Conservation (phyloP, 2,329 filamentous ascomycete species). For the Neoarthrinium moseri region DNA sequence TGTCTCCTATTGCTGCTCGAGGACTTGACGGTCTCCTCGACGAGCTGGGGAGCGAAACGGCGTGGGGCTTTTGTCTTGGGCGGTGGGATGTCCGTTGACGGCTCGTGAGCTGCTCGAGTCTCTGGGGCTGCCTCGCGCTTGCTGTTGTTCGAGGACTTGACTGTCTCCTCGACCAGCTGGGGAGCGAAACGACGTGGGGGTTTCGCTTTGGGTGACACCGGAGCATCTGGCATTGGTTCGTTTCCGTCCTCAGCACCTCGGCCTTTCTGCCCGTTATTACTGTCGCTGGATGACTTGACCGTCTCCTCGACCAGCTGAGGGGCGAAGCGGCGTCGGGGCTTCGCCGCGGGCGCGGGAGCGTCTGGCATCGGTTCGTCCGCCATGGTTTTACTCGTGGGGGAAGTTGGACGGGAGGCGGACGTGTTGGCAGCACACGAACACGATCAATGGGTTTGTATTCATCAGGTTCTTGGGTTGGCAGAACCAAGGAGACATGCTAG, state of each 20-base stretch:
- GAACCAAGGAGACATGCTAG: slow-evolving; percentile 2
- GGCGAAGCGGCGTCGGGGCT: slow-evolving; percentile 23
- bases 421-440: background rate
- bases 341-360: slow-evolving; percentile 10
- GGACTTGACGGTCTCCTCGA: slow-evolving; percentile 28
- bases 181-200: slow-evolving; percentile 30
- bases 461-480: background rate
- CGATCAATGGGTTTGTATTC: background rate
- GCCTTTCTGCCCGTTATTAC: background rate
- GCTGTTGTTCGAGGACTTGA: slow-evolving; percentile 21
- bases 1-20: slow-evolving; percentile 12
- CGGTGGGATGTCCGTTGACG: slow-evolving; percentile 10
- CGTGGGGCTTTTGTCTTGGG: slow-evolving; percentile 26
- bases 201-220: slow-evolving; percentile 20
- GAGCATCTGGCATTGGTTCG: background rate
- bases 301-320: slow-evolving; percentile 32
- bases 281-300: slow-evolving; percentile 21
- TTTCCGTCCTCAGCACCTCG: background rate
- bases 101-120: background rate
- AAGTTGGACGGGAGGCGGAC: background rate
- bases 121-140: background rate
- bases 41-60: slow-evolving; percentile 30
- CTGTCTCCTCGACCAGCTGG: slow-evolving; percentile 31
- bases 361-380: slow-evolving; percentile 25
- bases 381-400: slow-evolving; percentile 16